phyloP scores from a whole-genome alignment of 306 rosid species.

The Quillaja saponaria region DNA sequence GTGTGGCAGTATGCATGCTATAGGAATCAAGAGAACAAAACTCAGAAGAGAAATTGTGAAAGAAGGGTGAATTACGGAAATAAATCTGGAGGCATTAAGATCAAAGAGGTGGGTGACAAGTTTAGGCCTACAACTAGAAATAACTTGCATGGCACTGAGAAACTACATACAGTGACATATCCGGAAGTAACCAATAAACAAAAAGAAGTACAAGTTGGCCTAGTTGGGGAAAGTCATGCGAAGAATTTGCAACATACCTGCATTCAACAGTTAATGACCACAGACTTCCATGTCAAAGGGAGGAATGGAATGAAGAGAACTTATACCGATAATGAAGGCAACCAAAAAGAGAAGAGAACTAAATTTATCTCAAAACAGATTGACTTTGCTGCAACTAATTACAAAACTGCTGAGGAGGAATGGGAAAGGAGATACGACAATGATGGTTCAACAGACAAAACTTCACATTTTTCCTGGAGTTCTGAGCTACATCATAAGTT shows the following conservation, averaged over 20 bases:
- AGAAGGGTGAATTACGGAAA: no score
- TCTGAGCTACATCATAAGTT: no score
- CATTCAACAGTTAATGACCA: background rate
- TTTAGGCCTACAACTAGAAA: no score
- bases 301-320: background rate
- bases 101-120: no score
- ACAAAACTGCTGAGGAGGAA: slow-evolving; percentile 6
- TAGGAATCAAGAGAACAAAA: no score
- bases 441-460: no score
- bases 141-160: background rate
- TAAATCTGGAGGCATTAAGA: no score
- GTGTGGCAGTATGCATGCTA: no score
- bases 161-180: background rate
- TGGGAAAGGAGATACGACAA: background rate
- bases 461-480: no score
- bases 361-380: background rate
- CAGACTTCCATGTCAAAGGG: background rate
- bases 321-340: background rate
- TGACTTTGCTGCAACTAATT: background rate
- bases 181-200: background rate
- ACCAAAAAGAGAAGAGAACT: slow-evolving; percentile 12
- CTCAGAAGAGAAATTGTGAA: no score
- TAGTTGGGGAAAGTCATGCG: background rate
- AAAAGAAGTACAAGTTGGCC: background rate
- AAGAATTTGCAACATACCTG: background rate